Evolutionary conservation across 1,284 basidiomycete species (phyloP), one percentile per base, ranked within the genome.

Genomic region (Tetrapyrgos nigripes): DNA sequence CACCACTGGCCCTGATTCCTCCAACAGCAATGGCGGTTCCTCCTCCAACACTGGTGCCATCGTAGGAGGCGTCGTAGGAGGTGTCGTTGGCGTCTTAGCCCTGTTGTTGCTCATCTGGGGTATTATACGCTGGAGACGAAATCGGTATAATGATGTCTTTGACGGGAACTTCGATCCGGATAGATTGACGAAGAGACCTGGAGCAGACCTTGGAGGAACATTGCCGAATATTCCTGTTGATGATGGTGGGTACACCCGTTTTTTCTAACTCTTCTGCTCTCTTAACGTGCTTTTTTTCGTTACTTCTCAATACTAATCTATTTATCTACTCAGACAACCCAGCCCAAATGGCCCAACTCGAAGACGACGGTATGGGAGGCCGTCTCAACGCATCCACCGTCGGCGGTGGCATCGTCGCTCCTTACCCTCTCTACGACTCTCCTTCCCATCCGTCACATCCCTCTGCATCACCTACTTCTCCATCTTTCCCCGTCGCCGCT

Each of bases 291-390:
- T 5, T 45, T 45, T 23, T 45, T 45, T n/a, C 8, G 43, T 8
- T 45, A 9, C n/a, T 45, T 45, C 43, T 6, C 6, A 9, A 9
- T 9, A 45, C 43, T 45, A 19, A 19, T 6, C n/a, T n/a, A n/a
- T n/a, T n/a, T n/a, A 55, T 27, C 11, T 51, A 53, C 27, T 51
- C 51, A 23, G 35, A 48, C 35, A 43, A 47, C 27, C 44, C 46
- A 17, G 31, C 78, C 47, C 75, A 55, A 28, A 53, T 60, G 44
- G 63, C 63, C 1, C 66, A 70, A 8, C 27, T 50, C 2, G 70
- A 73, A 28, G 76, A 76, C 55, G 75, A 78, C 48, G 76, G 77
- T 1, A 74, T 77, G 66, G 74, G 76, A 17, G 76, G 76, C 11
- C 65, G 77, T 17, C 55, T 79, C 21, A 67, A 64, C 3, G 69